Evolutionary conservation across 2,329 filamentous ascomycete species (phyloP).

Genomic region (Colletotrichum tropicicola): DNA sequence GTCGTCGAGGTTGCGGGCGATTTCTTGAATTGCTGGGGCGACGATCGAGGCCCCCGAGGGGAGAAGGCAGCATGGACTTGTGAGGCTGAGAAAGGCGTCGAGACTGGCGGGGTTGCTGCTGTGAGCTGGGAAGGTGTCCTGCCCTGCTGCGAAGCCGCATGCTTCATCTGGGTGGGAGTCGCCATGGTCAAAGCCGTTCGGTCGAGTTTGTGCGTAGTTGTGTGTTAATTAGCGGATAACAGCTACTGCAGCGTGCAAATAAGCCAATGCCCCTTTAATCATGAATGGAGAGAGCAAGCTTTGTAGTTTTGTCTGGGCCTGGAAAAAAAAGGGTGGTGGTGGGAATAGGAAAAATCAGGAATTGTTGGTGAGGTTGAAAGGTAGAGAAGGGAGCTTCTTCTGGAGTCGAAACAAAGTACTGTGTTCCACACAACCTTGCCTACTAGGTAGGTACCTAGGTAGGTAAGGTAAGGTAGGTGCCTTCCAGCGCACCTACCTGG

Average conservation of each 20-base stretch:
- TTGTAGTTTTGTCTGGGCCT: no score
- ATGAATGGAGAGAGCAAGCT: background rate
- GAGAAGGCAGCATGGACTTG: slow-evolving; percentile 67
- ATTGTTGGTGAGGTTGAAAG: no score
- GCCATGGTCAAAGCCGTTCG: slow-evolving; percentile 46
- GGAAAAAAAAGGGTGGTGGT: no score
- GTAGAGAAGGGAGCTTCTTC: no score
- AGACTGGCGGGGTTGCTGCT: slow-evolving; percentile 71
- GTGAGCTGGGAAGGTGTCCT: slow-evolving; percentile 60
- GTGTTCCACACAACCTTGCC: no score
- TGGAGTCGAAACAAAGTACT: no score
- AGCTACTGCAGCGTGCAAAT: background rate
- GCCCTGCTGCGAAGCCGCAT: slow-evolving; percentile 61
- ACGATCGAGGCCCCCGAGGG: slow-evolving; percentile 65
- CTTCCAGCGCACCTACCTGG: background rate
- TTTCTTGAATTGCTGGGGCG: slow-evolving; percentile 72
- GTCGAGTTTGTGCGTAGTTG: background rate
- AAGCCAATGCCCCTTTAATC: background rate
- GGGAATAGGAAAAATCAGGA: no score
- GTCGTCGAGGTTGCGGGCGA: slow-evolving; percentile 64
- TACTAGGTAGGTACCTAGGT: no score
- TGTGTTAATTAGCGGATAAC: background rate
- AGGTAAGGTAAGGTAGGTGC: no score
- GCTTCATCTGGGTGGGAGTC: slow-evolving; percentile 61
- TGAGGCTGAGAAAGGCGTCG: slow-evolving; percentile 70